phyloP scores from a whole-genome alignment of 2,329 filamentous ascomycete genomes.

The Fusarium globosum region DNA sequence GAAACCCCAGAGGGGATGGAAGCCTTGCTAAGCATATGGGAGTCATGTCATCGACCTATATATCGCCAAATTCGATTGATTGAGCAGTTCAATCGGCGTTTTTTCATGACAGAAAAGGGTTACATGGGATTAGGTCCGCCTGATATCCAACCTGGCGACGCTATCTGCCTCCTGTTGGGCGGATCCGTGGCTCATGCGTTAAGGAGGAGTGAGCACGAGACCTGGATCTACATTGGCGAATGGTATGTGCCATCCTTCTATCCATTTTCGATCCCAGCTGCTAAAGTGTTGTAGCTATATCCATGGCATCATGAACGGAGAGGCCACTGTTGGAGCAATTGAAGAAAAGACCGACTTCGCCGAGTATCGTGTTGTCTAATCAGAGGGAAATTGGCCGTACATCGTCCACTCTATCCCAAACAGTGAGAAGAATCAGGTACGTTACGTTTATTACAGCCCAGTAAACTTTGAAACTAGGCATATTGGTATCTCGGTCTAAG shows the following conservation, averaged over 20 bases:
- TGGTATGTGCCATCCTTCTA: background rate
- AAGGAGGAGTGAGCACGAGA: background rate
- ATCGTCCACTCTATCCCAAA: too few relatives aligned
- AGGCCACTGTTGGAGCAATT: background rate
- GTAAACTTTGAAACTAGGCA: too few relatives aligned
- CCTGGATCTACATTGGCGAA: constrained; percentile 12
- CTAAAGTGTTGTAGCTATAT: background rate
- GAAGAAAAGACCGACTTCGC: background rate
- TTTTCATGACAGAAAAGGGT: background rate
- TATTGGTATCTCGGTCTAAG: too few relatives aligned
- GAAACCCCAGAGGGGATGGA: background rate
- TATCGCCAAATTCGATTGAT: constrained; percentile 5
- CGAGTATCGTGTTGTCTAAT: background rate
- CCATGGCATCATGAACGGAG: background rate
- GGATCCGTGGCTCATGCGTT: background rate
- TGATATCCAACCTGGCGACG: background rate
- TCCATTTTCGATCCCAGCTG: fast-evolving
- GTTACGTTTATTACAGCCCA: too few relatives aligned
- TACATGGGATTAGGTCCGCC: background rate
- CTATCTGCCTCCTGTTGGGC: background rate
- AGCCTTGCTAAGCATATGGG: background rate
- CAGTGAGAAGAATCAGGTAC: too few relatives aligned
- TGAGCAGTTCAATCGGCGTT: constrained; percentile 9
- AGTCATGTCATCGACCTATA: background rate
- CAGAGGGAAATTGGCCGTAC: background rate